A percentile compares a stretch with the other conserved stretches of the same genome.
phyloP scores from a whole-genome alignment of 352 stramenopile species.

The Peronosclerospora sorghi region DNA sequence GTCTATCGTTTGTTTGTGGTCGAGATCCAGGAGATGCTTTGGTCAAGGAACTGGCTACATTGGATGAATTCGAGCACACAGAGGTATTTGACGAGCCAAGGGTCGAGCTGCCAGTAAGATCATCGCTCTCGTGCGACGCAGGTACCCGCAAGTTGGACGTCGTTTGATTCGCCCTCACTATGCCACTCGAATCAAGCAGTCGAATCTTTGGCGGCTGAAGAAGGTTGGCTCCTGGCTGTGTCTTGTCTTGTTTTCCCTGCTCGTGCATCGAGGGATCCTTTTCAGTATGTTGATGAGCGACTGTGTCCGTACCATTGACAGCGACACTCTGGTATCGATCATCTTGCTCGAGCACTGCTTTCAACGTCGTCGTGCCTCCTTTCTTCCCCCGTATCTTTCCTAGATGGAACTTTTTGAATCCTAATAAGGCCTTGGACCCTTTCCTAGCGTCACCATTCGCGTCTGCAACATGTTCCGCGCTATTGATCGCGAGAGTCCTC shows the following conservation, averaged over 20 bases:
- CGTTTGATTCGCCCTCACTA: conserved; percentile 8
- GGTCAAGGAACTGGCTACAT: background rate
- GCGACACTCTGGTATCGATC: conserved; percentile 3
- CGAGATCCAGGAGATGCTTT: conserved; percentile 19
- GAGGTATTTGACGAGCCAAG: background rate
- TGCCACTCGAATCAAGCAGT: conserved; percentile 11
- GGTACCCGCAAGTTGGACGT: conserved; percentile 7
- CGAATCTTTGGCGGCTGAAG: conserved; percentile 1
- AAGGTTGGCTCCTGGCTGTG: conserved; percentile 1
- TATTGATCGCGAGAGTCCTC: background rate
- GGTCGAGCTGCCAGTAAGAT: conserved; percentile 7
- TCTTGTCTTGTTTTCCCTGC: too few relatives aligned
- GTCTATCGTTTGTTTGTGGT: conserved; percentile 14
- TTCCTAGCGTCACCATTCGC: conserved; percentile 11
- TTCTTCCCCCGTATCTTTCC: conserved; percentile 21
- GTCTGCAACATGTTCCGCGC: conserved; percentile 1
- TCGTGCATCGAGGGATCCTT: too few relatives aligned
- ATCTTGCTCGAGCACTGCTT: conserved; percentile 5
- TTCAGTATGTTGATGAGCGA: background rate
- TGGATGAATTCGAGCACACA: conserved; percentile 6
- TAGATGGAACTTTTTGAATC: conserved; percentile 18
- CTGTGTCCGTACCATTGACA: conserved; percentile 1
- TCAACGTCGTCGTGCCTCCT: conserved; percentile 3
- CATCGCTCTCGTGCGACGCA: conserved; percentile 2
- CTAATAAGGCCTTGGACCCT: conserved; percentile 10